Percentiles rank a stretch among this genome's conserved stretches.
These are phyloP conservation scores for Suhomyces vadensis DNA, from an alignment of 805 yeast genomes.

Conservation along the genomic window DNA sequence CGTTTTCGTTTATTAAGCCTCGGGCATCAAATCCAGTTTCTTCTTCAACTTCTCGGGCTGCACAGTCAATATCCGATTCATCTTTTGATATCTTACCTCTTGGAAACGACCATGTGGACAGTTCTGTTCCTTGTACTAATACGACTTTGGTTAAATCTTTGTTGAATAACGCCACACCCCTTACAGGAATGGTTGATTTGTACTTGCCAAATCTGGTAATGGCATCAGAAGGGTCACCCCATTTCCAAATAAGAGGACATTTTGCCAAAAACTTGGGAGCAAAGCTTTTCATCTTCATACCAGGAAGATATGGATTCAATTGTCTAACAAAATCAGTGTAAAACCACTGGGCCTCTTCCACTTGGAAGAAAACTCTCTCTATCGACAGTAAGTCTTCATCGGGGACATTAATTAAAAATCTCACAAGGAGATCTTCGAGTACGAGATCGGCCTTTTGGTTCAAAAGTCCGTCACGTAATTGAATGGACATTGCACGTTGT, in stretches of 20 bases:
- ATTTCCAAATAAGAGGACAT: constrained; percentile 79
- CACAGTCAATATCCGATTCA: constrained; percentile 86
- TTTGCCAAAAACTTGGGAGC: constrained; percentile 64
- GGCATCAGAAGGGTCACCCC: constrained; percentile 83
- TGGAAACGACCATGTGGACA: constrained; percentile 89
- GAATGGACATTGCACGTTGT: constrained; percentile 52
- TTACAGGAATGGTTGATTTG: constrained; percentile 88
- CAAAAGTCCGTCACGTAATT: constrained; percentile 54
- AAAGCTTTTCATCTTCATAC: constrained; percentile 74
- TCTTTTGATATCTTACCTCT: constrained; percentile 94
- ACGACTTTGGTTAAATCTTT: constrained; percentile 66
- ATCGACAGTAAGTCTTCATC: constrained; percentile 82
- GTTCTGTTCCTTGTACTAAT: constrained; percentile 81
- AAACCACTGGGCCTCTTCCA: constrained; percentile 99
- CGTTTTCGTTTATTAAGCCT: constrained; percentile 64
- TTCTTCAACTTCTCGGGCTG: constrained; percentile 86
- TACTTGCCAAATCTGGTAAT: constrained; percentile 77
- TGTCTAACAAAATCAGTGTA: constrained; percentile 80
- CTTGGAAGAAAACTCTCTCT: constrained; percentile 83
- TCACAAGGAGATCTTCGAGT: constrained; percentile 80
- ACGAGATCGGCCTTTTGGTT: constrained; percentile 70
- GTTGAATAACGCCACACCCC: constrained; percentile 91
- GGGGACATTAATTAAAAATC: constrained; percentile 91
- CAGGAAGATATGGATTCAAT: constrained; percentile 73
- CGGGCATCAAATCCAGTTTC: constrained; percentile 90